Base-by-base conservation (phyloP, 768 basidiomycete genomes). In the Kwoniella heveanensis region DNA sequence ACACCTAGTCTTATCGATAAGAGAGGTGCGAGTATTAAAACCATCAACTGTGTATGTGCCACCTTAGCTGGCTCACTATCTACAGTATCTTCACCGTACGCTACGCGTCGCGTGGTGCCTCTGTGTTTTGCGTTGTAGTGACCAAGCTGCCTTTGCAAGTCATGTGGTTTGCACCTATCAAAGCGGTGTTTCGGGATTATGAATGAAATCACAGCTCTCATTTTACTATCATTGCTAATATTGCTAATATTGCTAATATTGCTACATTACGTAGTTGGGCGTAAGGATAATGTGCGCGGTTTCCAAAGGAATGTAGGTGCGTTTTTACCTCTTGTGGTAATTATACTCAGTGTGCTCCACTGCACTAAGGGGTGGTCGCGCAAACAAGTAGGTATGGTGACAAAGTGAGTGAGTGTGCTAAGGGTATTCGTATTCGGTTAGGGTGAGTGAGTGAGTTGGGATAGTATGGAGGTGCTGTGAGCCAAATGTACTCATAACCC, bases 131-230 rank as follows among this genome's bases (percentile, higher is more conserved):
- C n/a, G n/a, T n/a, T n/a, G n/a, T n/a, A n/a, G n/a, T n/a, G n/a
- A n/a, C n/a, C n/a, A n/a, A n/a, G n/a, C n/a, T 27, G 32, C 32
- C 29, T 7, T 54, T 19, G 22, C 56, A 50, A 58, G 39, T 58
- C 57, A 58, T 29, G 57, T 58, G 57, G 30, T 55, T 55, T 55
- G 9, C 8, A 49, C 15, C 44, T 22, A 29, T 32, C 6, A 4
- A 12, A 22, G 49, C 57, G 57, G 57, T 29, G 47, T 58, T 58
- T 58, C 57, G 57, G 57, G n/a, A 49, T 49, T 58, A 58, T 50
- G 37, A 32, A 13, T n/a, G 39, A 44, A 44, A 44, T 44, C 39
- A 44, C 39, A 44, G 39, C 39, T 44, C 5, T 32, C 32, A 32
- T 13, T n/a, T n/a, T 32, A 32, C 32, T 5, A 32, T 5, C 32